Conservation (phyloP, 768 basidiomycete genomes). For the Polyporus arcularius region DNA sequence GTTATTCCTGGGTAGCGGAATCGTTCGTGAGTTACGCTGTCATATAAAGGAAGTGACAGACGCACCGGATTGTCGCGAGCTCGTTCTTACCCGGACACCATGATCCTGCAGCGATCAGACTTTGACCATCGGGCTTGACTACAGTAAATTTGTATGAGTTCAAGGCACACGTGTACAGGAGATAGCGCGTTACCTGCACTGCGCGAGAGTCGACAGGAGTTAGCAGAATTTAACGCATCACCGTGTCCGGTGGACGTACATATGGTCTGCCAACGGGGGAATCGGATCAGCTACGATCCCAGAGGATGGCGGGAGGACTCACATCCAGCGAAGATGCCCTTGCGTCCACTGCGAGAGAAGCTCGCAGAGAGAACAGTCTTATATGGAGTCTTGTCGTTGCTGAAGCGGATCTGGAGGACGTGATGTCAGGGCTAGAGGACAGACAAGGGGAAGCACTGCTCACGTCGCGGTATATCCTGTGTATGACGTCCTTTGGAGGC, state of each 20-base stretch:
- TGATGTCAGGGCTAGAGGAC: not conserved
- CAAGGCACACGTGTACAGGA: not conserved
- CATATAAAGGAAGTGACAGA: not conserved
- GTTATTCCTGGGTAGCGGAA: slow-evolving; percentile 46
- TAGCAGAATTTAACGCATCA: not conserved
- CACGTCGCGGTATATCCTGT: slow-evolving; percentile 92
- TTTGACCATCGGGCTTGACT: slow-evolving; percentile 71
- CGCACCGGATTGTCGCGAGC: slow-evolving; percentile 67
- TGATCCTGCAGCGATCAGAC: slow-evolving; percentile 74
- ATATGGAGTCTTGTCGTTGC: slow-evolving; percentile 95
- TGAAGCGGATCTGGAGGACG: slow-evolving; percentile 73
- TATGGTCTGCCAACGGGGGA: slow-evolving; percentile 49
- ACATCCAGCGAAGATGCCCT: slow-evolving; percentile 90
- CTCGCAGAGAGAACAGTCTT: slow-evolving; percentile 80
- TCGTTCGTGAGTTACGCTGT: not conserved
- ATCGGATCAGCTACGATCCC: not conserved
- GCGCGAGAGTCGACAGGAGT: not conserved
- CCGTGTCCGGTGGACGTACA: slow-evolving; percentile 42
- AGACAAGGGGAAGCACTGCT: slow-evolving; percentile 22
- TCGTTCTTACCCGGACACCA: slow-evolving; percentile 84
- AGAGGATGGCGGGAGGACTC: slow-evolving; percentile 32
- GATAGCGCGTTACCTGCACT: slow-evolving; percentile 28
- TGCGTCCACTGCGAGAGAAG: slow-evolving; percentile 87
- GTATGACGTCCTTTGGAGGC: slow-evolving; percentile 89
- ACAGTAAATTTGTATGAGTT: not conserved